Evolutionary conservation across 2,329 filamentous ascomycete genomes (phyloP), one percentile per base, ranked within the genome.

Genomic region (Dendrostoma leiphaemia): DNA sequence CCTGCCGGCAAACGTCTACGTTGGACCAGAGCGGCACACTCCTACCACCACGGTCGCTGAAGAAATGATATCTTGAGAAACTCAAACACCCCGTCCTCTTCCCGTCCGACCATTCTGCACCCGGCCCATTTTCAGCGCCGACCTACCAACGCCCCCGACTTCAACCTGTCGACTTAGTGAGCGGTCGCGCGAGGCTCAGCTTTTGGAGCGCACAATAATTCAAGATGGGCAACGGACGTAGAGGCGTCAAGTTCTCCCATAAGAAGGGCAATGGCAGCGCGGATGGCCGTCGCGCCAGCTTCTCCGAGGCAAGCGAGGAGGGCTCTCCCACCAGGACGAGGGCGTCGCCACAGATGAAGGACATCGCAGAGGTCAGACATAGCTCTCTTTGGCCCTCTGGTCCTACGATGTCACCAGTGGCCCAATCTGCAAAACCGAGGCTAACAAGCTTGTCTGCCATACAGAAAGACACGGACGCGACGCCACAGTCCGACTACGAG

Each of bases 401-500:
- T n/a, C n/a, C n/a, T n/a, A n/a, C n/a, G n/a, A n/a, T n/a, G n/a
- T n/a, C n/a, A n/a, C n/a, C n/a, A n/a, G n/a, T n/a, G n/a, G n/a
- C n/a, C n/a, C n/a, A n/a, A n/a, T n/a, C n/a, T n/a, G n/a, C n/a
- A n/a, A n/a, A n/a, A n/a, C n/a, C n/a, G n/a, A n/a, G n/a, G 56
- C 61, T 68, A 48, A 67, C 63, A 6, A 45, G 21, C 24, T 21
- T n/a, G 24, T 4, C 28, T 38, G 4, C 10, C n/a, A n/a, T 12
- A 21, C 53, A 81, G 76, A 79, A 78, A 62, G 66, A 71, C 10
- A 65, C 70, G 32, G 63, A 69, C 54, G 71, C 74, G 43, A 71
- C 76, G 58, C 69, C 74, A 57, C 69, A 69, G 50, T 70, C 71
- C 65, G 94, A 97, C 59, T 97, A 95, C 71, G 91, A 97, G 69